A percentile compares a stretch with the other conserved stretches of the same genome.
phyloP scores from a whole-genome alignment of 768 basidiomycete genomes.

The Lepiota subincarnata region DNA sequence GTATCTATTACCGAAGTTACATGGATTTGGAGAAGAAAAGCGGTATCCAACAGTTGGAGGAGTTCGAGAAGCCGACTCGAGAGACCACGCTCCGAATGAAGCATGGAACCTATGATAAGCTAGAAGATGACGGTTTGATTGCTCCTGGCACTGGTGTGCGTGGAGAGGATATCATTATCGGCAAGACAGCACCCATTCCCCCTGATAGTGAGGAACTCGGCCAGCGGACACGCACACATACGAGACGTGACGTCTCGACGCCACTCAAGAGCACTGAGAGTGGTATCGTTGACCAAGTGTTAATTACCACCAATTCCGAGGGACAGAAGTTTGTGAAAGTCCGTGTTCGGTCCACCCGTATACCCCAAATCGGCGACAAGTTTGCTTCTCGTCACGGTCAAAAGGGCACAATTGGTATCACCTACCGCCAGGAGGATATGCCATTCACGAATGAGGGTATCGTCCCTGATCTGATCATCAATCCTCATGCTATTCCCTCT shows the following conservation, averaged over 20 bases:
- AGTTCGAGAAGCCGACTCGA: conserved; percentile 94
- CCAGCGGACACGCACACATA: conserved; percentile 90
- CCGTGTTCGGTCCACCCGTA: conserved; percentile 90
- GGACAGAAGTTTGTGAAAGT: conserved; percentile 99
- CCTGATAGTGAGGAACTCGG: conserved; percentile 97
- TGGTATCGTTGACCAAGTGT: conserved; percentile 95
- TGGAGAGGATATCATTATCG: conserved; percentile 99
- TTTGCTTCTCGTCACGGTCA: conserved; percentile 99
- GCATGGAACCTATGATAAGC: conserved; percentile 97
- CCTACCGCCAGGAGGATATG: conserved; percentile 99
- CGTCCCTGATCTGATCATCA: conserved; percentile 96
- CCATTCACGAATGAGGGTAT: conserved; percentile 97
- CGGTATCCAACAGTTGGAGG: conserved; percentile 87
- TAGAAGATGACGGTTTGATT: conserved; percentile 95
- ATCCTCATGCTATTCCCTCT: conserved; percentile 98
- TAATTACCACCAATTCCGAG: conserved; percentile 94
- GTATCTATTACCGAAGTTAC: conserved; percentile 97
- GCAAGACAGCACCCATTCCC: conserved; percentile 96
- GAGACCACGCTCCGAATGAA: conserved; percentile 95
- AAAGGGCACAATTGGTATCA: conserved; percentile 99
- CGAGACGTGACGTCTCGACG: conserved; percentile 93
- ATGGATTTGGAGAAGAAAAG: conserved; percentile 98
- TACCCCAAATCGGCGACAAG: conserved; percentile 98
- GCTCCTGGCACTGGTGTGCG: conserved; percentile 91
- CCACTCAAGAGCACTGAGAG: conserved; percentile 97